phyloP scores from a whole-genome alignment of 2,329 filamentous ascomycete genomes.

The Ascochyta lentis region DNA sequence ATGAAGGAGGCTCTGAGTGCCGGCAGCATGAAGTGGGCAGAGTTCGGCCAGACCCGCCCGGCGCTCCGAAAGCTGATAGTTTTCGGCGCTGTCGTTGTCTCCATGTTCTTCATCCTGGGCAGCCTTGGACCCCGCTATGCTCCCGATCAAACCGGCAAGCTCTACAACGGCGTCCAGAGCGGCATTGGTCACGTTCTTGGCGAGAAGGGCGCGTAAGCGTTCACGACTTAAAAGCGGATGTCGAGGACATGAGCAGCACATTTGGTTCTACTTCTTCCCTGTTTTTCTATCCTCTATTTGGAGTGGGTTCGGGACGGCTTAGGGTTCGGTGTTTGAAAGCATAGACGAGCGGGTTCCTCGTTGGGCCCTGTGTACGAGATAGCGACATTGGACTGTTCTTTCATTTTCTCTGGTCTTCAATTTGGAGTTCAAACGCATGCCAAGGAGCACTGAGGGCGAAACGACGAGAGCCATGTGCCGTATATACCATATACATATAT shows the following conservation, averaged over 20 bases:
- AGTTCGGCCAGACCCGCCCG: slow-evolving; percentile 80
- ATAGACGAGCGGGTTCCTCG: slow-evolving; percentile 43
- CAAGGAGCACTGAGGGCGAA: slow-evolving; percentile 37
- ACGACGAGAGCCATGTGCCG: slow-evolving; percentile 36
- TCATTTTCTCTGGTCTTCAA: slow-evolving; percentile 20
- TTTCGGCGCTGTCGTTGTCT: slow-evolving; percentile 67
- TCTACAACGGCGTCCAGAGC: slow-evolving; percentile 44
- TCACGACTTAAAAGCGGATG: neutral
- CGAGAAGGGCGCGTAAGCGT: slow-evolving; percentile 31
- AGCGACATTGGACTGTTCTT: slow-evolving; percentile 10
- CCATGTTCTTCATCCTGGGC: slow-evolving; percentile 73
- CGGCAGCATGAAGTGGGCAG: slow-evolving; percentile 79
- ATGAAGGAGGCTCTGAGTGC: slow-evolving; percentile 80
- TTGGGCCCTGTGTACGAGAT: slow-evolving; percentile 23
- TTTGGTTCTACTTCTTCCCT: slow-evolving; percentile 34
- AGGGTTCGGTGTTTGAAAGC: slow-evolving; percentile 37
- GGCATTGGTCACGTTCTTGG: slow-evolving; percentile 39
- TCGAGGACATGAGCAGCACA: slow-evolving; percentile 11
- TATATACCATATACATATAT: slow-evolving; percentile 38
- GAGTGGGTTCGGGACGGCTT: slow-evolving; percentile 32
- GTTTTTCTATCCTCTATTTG: slow-evolving; percentile 37
- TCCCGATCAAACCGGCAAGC: slow-evolving; percentile 45
- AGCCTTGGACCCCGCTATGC: slow-evolving; percentile 51
- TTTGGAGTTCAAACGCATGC: slow-evolving; percentile 30
- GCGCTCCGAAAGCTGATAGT: slow-evolving; percentile 79